Evolutionary conservation across 352 stramenopile genomes (phyloP), one percentile per base, ranked within the genome.

Genomic region (Thraustotheca clavata): DNA sequence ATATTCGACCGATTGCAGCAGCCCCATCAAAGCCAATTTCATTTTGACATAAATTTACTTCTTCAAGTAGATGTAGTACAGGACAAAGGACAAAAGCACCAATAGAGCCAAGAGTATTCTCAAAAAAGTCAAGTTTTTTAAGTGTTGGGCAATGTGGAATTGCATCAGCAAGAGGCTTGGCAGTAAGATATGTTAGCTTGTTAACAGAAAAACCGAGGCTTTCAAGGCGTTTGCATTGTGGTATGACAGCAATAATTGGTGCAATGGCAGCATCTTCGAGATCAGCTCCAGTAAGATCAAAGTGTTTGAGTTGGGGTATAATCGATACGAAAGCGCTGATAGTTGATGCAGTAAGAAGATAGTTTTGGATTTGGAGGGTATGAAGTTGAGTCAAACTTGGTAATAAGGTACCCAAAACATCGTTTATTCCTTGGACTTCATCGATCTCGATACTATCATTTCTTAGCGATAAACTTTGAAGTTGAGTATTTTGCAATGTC

Each of bases 11-110:
- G 6, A 50, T 22, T 6, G 43, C 43, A 6, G 12, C 43, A 6
- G 43, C 43, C 22, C 43, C 43, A 29, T 50, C 43, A 50, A 50
- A 50, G 43, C 43, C 43, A 14, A 50, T 50, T 50, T 50, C 33
- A 29, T 50, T 50, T 50, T 50, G 22, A 6, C 22, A 50, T 6
- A 50, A 14, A 14, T 50, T 29, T 6, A 50, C 6, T 29, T 50
- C 43, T 22, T 14, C 6, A 6, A 50, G 43, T 6, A 6, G 7
- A 6, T 6, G 14, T 29, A 50, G 43, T 6, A 50, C 43, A 29
- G 11, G 6, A 29, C 43, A 33, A 14, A 50, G 14, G 11, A 14
- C 43, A 50, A 33, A 29, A 6, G 43, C 43, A 29, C 43, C 43
- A 29, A 50, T 50, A 22, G 43, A 50, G 6, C 43, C 43, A 29